Evolutionary conservation across 176 grass and related monocot genomes (phyloP), one percentile per base, ranked within the genome.

Genomic region (Musa troglodytarum): DNA sequence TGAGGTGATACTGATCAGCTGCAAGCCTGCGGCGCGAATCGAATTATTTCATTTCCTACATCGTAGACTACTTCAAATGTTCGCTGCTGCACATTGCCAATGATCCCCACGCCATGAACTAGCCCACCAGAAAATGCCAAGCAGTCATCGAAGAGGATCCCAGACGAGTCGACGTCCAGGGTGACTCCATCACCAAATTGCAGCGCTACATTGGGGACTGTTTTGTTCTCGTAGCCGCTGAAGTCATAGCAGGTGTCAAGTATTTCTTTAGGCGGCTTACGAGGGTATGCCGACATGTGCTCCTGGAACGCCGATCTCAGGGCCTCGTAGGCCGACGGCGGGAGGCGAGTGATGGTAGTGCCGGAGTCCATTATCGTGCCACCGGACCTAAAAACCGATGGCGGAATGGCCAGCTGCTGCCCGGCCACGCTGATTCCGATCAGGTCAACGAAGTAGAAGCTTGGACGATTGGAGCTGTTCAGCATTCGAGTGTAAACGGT

Each of bases 191-290:
- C 34, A 8, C 54, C 64, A 22, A 86, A 89, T 26, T 78, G 55
- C 8, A 89, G 17, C 2, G 58, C 50, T 8, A 89, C 68, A 1
- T 0, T 13, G 1, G 87, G 83, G 2, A 81, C 68, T 10, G n/a
- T 55, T 20, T 81, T 28, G 9, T 23, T 50, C 50, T 78, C 10
- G 19, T n/a, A 23, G 21, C 87, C 83, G 3, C 76, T 83, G 29
- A 89, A 77, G 53, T 86, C 13, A 51, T 89, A 86, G 56, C 84
- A 90, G 10, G 88, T 90, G 65, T 90, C 84, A 0, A 86, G n/a
- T 9, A 2, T 1, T 0, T 10, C 1, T 25, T 17, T 0, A 15
- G 52, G 15, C 1, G 78, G 64, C 23, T 52, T 50, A 74, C 23
- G 17, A 54, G 23, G 43, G 74, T 86, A 90, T 0, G 50, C 6